A percentile compares a stretch with the other conserved stretches of the same genome.
Conservation (phyloP, 2,329 filamentous ascomycete species). For the Xylaria multiplex region DNA sequence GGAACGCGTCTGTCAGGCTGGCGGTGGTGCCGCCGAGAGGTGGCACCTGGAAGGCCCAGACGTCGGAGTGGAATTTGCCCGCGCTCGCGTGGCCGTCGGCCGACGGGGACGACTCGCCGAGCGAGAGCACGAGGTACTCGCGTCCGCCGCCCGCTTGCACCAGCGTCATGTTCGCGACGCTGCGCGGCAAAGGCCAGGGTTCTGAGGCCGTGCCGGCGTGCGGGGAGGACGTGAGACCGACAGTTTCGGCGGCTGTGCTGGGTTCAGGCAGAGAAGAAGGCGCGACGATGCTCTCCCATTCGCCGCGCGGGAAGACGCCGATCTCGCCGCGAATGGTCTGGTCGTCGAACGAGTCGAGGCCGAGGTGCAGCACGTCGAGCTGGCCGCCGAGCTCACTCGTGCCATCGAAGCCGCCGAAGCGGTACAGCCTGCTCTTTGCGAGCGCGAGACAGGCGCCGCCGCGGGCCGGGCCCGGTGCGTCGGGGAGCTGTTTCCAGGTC, state of each 20-base stretch:
- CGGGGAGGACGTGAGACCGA: conserved; percentile 18
- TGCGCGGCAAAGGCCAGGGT: conserved; percentile 63
- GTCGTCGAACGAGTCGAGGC: conserved; percentile 66
- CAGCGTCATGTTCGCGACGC: conserved; percentile 64
- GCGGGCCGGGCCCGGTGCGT: conserved; percentile 73
- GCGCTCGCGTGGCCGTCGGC: conserved; percentile 58
- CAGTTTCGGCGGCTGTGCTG: conserved; percentile 9
- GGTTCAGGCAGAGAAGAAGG: conserved; percentile 33
- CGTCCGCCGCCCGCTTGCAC: conserved; percentile 68
- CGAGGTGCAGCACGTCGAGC: conserved; percentile 72
- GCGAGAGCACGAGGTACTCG: conserved; percentile 70
- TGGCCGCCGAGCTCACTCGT: conserved; percentile 73
- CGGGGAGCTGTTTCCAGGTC: conserved; percentile 73
- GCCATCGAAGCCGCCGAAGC: conserved; percentile 85
- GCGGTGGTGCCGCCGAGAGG: conserved; percentile 64
- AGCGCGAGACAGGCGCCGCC: conserved; percentile 75
- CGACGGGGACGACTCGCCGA: conserved; percentile 66
- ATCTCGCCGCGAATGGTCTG: conserved; percentile 60
- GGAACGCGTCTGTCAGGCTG: conserved; percentile 65
- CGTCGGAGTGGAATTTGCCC: conserved; percentile 66
- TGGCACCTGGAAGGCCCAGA: conserved; percentile 72
- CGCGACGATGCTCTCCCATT: conserved; percentile 63
- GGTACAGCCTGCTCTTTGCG: conserved; percentile 72
- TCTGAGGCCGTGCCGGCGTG: conserved; percentile 41
- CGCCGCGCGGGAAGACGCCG: conserved; percentile 59